A percentile compares a stretch with the other conserved stretches of the same genome.
phyloP scores from a whole-genome alignment of 768 basidiomycete species.

The Postia placenta region DNA sequence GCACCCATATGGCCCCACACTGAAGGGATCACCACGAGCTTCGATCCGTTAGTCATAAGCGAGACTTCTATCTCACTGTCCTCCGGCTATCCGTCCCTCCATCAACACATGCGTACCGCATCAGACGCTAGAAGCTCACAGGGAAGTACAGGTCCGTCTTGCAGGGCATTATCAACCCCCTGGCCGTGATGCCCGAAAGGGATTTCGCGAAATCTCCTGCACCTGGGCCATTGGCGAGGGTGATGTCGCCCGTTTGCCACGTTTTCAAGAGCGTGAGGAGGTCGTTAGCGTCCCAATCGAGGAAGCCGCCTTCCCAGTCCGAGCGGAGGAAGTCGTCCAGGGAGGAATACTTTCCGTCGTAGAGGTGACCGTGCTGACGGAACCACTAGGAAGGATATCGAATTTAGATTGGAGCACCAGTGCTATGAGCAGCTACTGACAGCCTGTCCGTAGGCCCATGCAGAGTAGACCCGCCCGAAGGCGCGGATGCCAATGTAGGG shows the following conservation, averaged over 20 bases:
- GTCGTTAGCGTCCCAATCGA: conserved; percentile 51
- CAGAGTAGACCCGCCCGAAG: conserved; percentile 49
- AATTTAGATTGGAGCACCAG: not conserved
- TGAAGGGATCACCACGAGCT: conserved; percentile 46
- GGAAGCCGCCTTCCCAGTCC: conserved; percentile 42
- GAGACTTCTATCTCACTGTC: conserved; percentile 46
- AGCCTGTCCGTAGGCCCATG: conserved; percentile 55
- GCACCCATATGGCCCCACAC: conserved; percentile 54
- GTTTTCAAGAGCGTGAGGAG: conserved; percentile 42
- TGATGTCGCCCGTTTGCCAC: conserved; percentile 44
- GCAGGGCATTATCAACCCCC: conserved; percentile 51
- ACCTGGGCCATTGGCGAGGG: conserved; percentile 29
- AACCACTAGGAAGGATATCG: conserved; percentile 38
- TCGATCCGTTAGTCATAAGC: conserved; percentile 33
- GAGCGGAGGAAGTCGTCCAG: conserved; percentile 45
- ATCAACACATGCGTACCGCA: not conserved
- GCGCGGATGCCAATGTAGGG: conserved; percentile 48
- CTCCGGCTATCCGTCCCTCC: conserved; percentile 35
- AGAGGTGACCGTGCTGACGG: conserved; percentile 39
- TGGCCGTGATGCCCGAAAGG: conserved; percentile 40
- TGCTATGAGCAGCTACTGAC: conserved; percentile 23
- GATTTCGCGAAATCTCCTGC: conserved; percentile 34
- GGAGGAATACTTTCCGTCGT: conserved; percentile 39
- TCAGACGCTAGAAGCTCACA: conserved; percentile 20
- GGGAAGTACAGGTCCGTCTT: conserved; percentile 57